Conservation (phyloP, 2,329 filamentous ascomycete species). For the Juglanconis sp. region DNA sequence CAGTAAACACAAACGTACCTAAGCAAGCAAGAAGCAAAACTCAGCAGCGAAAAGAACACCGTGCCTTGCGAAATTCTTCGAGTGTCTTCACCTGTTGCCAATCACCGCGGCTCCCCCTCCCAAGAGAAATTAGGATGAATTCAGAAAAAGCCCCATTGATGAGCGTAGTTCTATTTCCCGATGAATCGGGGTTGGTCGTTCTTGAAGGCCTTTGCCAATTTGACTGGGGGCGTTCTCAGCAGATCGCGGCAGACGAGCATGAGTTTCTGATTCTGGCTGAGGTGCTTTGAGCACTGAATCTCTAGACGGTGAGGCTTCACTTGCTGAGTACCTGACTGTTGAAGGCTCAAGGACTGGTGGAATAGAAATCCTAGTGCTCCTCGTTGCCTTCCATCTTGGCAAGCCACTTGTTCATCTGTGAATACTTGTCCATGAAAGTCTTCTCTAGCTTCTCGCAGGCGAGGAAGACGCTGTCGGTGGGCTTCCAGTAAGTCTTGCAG, state of each 20-base stretch:
- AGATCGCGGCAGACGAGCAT: background rate
- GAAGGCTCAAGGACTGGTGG: background rate
- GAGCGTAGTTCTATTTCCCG: background rate
- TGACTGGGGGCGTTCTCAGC: background rate
- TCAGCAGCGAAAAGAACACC: background rate
- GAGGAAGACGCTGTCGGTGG: slow-evolving; percentile 51
- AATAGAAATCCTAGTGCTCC: slow-evolving; percentile 20
- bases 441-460: slow-evolving; percentile 57
- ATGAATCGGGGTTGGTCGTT: background rate
- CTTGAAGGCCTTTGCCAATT: background rate
- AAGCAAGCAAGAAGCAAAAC: background rate
- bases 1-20: background rate
- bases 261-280: background rate
- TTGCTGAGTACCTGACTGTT: background rate
- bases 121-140: background rate
- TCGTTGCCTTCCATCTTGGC: slow-evolving; percentile 49
- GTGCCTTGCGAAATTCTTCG: background rate
- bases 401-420: slow-evolving; percentile 58
- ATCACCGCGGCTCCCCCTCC: background rate
- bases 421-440: slow-evolving; percentile 43
- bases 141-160: background rate
- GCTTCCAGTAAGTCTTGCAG: slow-evolving; percentile 62
- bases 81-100: background rate
- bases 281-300: background rate
- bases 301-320: background rate